A percentile compares a stretch with the other conserved stretches of the same genome.
Conservation (phyloP, 768 basidiomycete species). For the Termitomyces sp. region DNA sequence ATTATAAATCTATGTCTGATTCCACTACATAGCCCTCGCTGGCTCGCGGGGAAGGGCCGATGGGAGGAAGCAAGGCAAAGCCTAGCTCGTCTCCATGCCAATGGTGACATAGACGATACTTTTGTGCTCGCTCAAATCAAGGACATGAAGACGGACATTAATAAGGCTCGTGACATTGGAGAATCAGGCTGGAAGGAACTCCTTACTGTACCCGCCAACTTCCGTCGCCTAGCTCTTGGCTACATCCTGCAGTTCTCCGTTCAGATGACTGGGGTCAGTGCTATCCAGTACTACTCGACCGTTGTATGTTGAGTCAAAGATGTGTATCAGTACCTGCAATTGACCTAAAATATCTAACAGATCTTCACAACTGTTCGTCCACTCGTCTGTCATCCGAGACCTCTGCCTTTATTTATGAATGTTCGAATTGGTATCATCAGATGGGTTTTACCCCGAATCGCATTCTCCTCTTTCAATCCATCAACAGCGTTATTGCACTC, state of each 20-base stretch:
- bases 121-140: slow-evolving; percentile 44
- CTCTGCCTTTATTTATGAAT: neutral
- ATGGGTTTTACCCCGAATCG: slow-evolving; percentile 41
- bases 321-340: neutral
- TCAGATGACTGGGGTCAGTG: slow-evolving; percentile 57
- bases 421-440: slow-evolving; percentile 20
- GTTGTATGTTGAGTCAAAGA: slow-evolving; percentile 20
- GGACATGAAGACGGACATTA: slow-evolving; percentile 35
- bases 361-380: slow-evolving; percentile 30
- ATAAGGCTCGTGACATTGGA: slow-evolving; percentile 28
- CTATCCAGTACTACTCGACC: slow-evolving; percentile 50
- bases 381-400: slow-evolving; percentile 3
- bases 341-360: slow-evolving; percentile 8
- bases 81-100: slow-evolving; percentile 48
- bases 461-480: slow-evolving; percentile 46
- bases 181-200: slow-evolving; percentile 37
- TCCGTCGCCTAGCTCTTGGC: slow-evolving; percentile 40
- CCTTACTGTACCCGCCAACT: slow-evolving; percentile 37
- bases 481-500: slow-evolving; percentile 49
- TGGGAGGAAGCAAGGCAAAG: slow-evolving; percentile 37
- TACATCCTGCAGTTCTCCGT: slow-evolving; percentile 49
- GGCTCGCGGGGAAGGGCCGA: slow-evolving; percentile 47
- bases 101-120: slow-evolving; percentile 39
- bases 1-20: neutral
- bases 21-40: slow-evolving; percentile 31